Conservation (phyloP, 2,329 filamentous ascomycete species). For the Bimuria novae-zelandiae region DNA sequence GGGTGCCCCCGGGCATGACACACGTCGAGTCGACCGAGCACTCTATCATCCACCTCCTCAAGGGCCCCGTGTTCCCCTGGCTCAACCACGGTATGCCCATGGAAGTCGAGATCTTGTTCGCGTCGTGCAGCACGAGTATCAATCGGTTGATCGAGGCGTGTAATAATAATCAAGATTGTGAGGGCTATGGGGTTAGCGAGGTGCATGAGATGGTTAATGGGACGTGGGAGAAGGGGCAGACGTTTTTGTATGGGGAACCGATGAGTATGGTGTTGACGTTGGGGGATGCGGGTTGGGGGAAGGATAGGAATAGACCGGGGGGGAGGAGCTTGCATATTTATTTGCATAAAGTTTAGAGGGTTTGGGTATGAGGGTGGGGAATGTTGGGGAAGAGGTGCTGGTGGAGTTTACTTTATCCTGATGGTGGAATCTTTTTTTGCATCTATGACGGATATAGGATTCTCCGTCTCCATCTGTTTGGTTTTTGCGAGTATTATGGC, state of each 20-base stretch:
- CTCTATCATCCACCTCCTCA: slow-evolving; percentile 33
- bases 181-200: slow-evolving; percentile 38
- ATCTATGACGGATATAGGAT: too few species aligned
- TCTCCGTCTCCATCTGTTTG: too few species aligned
- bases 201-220: slow-evolving; percentile 42
- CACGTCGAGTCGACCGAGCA: slow-evolving; percentile 32
- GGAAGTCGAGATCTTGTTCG: slow-evolving; percentile 30
- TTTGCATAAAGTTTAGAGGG: slow-evolving; percentile 28
- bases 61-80: slow-evolving; percentile 37
- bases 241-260: slow-evolving; percentile 38
- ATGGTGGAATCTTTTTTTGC: too few species aligned
- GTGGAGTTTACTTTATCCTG: too few species aligned
- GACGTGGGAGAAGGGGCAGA: slow-evolving; percentile 42
- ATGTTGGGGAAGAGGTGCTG: too few species aligned
- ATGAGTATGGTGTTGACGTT: slow-evolving; percentile 37
- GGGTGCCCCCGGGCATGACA: slow-evolving; percentile 32
- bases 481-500: too few species aligned
- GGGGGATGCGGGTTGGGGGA: slow-evolving; percentile 39
- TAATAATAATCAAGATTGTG: slow-evolving; percentile 30
- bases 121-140: slow-evolving; percentile 28
- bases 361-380: too few species aligned
- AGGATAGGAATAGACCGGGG: slow-evolving; percentile 33
- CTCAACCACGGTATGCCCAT: slow-evolving; percentile 30
- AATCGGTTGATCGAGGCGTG: slow-evolving; percentile 39
- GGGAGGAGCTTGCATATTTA: slow-evolving; percentile 37